phyloP scores from a whole-genome alignment of 805 yeast genomes.

The Metschnikowia orientalis region DNA sequence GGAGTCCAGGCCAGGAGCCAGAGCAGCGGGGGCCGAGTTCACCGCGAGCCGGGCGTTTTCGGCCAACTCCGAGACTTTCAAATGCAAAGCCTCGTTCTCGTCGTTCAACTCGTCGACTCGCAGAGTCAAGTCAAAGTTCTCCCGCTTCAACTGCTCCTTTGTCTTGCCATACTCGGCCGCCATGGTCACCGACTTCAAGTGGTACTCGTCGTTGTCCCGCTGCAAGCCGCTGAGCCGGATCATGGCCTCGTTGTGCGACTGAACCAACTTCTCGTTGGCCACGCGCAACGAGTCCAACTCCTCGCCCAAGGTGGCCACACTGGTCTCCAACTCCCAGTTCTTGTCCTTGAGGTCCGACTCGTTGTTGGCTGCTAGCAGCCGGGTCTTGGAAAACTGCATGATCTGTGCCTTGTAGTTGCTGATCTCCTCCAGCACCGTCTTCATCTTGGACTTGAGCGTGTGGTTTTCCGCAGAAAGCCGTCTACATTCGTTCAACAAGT shows the following conservation, averaged over 20 bases:
- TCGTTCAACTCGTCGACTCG: conserved; percentile 60
- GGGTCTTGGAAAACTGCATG: conserved; percentile 30
- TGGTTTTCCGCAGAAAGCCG: conserved; percentile 62
- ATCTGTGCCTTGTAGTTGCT: conserved; percentile 34
- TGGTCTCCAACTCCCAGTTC: conserved; percentile 62
- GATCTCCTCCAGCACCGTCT: conserved; percentile 40
- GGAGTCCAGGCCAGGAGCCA: conserved; percentile 3
- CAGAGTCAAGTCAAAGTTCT: conserved; percentile 45
- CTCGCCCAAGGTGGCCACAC: conserved; percentile 43
- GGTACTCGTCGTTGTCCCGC: conserved; percentile 47
- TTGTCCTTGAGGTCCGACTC: conserved; percentile 54
- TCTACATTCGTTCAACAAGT: conserved; percentile 64
- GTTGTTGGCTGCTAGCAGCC: conserved; percentile 31
- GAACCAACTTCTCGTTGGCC: conserved; percentile 37
- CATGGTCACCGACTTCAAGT: conserved; percentile 37
- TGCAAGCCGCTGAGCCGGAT: conserved; percentile 27
- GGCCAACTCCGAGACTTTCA: conserved; percentile 24
- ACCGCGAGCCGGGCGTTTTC: conserved; percentile 4
- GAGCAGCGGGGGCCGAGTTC: neutral
- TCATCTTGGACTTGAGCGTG: conserved; percentile 40
- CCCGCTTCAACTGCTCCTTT: conserved; percentile 34
- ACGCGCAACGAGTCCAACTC: conserved; percentile 36
- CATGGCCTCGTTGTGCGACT: conserved; percentile 30
- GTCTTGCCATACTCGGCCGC: conserved; percentile 35
- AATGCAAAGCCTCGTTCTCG: conserved; percentile 58